Percentiles rank a stretch among this genome's conserved stretches.
Conservation (phyloP, 2,329 filamentous ascomycete species). For the Plenodomus lindquistii region DNA sequence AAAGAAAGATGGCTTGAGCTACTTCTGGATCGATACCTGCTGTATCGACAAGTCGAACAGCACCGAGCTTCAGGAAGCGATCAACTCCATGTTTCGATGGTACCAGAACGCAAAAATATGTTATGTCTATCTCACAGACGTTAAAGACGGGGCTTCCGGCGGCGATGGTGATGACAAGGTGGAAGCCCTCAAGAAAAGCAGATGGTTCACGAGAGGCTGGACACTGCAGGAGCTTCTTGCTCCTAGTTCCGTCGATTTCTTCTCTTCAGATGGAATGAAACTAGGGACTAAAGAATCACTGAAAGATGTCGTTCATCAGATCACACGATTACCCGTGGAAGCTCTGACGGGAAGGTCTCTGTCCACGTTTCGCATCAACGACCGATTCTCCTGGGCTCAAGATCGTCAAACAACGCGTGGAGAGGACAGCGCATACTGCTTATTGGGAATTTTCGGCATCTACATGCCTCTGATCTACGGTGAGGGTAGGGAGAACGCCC, state of each 20-base stretch:
- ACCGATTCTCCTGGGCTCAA: slow-evolving; percentile 24
- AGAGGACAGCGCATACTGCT: slow-evolving; percentile 20
- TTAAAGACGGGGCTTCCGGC: background rate
- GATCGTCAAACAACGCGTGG: slow-evolving; percentile 23
- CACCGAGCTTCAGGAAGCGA: slow-evolving; percentile 7
- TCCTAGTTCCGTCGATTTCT: slow-evolving; percentile 14
- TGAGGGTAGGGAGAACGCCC: slow-evolving; percentile 12
- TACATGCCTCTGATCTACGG: slow-evolving; percentile 15
- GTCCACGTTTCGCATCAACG: slow-evolving; percentile 9
- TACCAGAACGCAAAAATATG: slow-evolving; percentile 15
- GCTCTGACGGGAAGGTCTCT: slow-evolving; percentile 7
- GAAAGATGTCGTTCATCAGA: slow-evolving; percentile 5
- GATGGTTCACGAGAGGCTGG: slow-evolving; percentile 24
- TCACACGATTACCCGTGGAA: slow-evolving; percentile 9
- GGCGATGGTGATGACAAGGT: background rate
- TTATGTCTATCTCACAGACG: slow-evolving; percentile 23
- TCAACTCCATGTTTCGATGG: slow-evolving; percentile 26
- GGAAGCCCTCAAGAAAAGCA: slow-evolving; percentile 8
- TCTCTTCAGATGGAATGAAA: slow-evolving; percentile 5
- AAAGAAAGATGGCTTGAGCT: slow-evolving; percentile 10
- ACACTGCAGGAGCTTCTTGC: slow-evolving; percentile 24
- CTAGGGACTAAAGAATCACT: slow-evolving; percentile 13
- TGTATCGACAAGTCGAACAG: slow-evolving; percentile 14
- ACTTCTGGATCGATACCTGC: slow-evolving; percentile 18
- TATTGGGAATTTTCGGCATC: slow-evolving; percentile 19